Base-by-base conservation (phyloP, 2,329 filamentous ascomycete genomes). In the Tolypocladium amazonense region DNA sequence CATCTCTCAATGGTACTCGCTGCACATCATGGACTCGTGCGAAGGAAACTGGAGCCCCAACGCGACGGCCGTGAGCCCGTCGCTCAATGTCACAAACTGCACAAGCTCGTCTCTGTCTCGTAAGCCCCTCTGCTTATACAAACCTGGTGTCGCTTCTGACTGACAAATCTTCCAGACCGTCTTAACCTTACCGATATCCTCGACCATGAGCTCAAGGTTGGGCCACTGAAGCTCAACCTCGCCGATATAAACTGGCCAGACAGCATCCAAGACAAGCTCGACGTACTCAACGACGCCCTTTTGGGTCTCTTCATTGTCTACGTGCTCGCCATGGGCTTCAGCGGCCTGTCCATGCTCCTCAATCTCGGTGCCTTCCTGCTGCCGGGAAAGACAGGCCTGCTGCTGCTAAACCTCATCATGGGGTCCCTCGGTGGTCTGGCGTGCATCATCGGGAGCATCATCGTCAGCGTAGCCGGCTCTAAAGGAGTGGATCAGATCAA, bases 1-100 rank as follows among this genome's bases (percentile, higher is more conserved):
- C 30, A 75, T 81, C 59, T 73, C 75, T 1, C 71, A 81, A 61
- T 81, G 79, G 79, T 81, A 81, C 64, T 80, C 78, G 20, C 62
- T 81, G 37, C 79, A 81, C 63, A 64, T 81, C 64, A 77, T 79
- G 76, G 72, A 73, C 45, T 68, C 72, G 4, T 81, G 79, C 67
- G 70, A 79, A 65, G 79, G 79, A 55, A 64, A 73, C 63, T 81
- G 74, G 62, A 70, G 72, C 47, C 77, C 77, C 37, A 78, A 79
- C 58, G 71, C 73, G 1, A 78, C 77, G 4, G 69, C 59, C 11
- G 64, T 68, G 3, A 66, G 66, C 33, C 68, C 73, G 18, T 72
- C 71, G 61, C 72, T 75, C 61, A 79, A 79, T 61, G 69, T 75
- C 23, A 77, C 76, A 30, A 74, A 76, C 66, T 81, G 79, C 67